Conservation (phyloP, 768 basidiomycete genomes). For the Lanmaoa rubissima region DNA sequence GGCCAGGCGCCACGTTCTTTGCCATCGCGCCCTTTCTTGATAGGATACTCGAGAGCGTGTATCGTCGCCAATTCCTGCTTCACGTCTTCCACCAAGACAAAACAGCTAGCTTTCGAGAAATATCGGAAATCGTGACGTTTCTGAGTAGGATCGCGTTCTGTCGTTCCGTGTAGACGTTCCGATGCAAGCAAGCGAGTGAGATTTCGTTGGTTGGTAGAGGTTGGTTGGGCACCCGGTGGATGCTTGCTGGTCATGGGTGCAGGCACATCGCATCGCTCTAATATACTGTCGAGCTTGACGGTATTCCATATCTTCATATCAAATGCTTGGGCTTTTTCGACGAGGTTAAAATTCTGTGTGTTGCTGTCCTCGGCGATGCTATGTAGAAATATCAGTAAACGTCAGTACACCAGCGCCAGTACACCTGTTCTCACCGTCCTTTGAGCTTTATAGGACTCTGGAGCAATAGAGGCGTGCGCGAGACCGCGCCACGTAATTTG, state of each 20-base stretch:
- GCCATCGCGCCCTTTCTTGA: slow-evolving; percentile 50
- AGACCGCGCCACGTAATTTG: slow-evolving; percentile 28
- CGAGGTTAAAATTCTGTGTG: slow-evolving; percentile 44
- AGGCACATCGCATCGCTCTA: slow-evolving; percentile 59
- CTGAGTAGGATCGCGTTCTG: slow-evolving; percentile 89
- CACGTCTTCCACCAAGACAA: slow-evolving; percentile 91
- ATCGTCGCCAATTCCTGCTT: slow-evolving; percentile 81
- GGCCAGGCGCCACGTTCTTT: slow-evolving; percentile 73
- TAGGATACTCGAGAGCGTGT: slow-evolving; percentile 76
- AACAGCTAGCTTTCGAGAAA: slow-evolving; percentile 72
- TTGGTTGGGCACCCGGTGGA: slow-evolving; percentile 29
- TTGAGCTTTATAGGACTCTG: slow-evolving; percentile 68
- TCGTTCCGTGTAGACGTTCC: slow-evolving; percentile 79
- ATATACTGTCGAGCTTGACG: slow-evolving; percentile 66
- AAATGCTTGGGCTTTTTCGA: slow-evolving; percentile 64
- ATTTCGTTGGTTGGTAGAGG: slow-evolving; percentile 41
- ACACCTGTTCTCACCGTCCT: slow-evolving; percentile 45
- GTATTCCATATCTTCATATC: slow-evolving; percentile 88
- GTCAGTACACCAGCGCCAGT: not conserved
- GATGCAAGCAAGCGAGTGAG: slow-evolving; percentile 68
- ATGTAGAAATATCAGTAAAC: not conserved
- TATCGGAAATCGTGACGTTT: slow-evolving; percentile 87
- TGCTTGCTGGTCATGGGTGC: slow-evolving; percentile 29
- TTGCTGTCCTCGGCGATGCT: slow-evolving; percentile 34
- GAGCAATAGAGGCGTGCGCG: slow-evolving; percentile 32